Conservation (phyloP, 768 basidiomycete species). For the Butyriboletus loyo region DNA sequence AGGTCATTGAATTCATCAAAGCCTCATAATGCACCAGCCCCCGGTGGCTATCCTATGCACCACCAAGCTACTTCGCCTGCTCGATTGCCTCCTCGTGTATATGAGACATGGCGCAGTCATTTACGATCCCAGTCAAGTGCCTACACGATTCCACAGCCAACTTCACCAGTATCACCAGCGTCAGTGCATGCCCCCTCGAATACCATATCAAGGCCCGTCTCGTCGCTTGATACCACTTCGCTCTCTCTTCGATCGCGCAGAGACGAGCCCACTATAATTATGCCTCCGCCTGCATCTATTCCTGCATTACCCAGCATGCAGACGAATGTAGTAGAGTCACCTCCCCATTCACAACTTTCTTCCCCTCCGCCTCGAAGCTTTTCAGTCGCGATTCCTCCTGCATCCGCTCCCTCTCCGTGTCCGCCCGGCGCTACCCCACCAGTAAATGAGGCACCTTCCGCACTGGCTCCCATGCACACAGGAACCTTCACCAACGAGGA, state of each 20-base stretch:
- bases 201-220: background rate
- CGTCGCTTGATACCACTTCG: background rate
- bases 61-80: conserved; percentile 1
- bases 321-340: background rate
- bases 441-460: background rate
- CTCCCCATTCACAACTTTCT: background rate
- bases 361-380: background rate
- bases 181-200: background rate
- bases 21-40: background rate
- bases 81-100: conserved; percentile 2
- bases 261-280: background rate
- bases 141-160: background rate
- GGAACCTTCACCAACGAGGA: conserved; percentile 6
- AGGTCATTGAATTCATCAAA: background rate
- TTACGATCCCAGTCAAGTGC: conserved; percentile 1
- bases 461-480: conserved; percentile 9
- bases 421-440: background rate
- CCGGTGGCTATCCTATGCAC: background rate
- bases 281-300: background rate
- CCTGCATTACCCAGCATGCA: background rate
- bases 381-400: background rate
- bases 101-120: background rate
- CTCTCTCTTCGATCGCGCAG: conserved; percentile 1
- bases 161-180: background rate
- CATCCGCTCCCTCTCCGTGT: background rate